Evolutionary conservation across 1,139 yeast species (phyloP), one percentile per base, ranked within the genome.

Genomic region (Wickerhamomyces sp.): DNA sequence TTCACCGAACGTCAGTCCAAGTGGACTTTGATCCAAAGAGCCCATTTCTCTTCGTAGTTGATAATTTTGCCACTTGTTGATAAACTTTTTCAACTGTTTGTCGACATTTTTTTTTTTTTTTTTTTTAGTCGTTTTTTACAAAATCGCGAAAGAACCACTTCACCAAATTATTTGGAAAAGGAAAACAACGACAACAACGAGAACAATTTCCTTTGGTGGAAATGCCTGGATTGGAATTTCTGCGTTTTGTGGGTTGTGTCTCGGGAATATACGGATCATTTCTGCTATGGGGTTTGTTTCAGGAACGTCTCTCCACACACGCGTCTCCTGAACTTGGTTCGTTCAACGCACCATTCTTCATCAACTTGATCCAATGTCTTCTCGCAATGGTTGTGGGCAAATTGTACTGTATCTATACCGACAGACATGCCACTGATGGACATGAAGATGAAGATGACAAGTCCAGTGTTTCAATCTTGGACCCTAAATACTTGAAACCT

Each of bases 201-300:
- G n/a, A n/a, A n/a, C n/a, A n/a, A n/a, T n/a, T n/a, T n/a, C n/a
- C n/a, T n/a, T n/a, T n/a, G n/a, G n/a, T n/a, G 12, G 13, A 9
- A 26, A 26, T 26, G 28, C 13, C n/a, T n/a, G n/a, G n/a, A n/a
- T n/a, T n/a, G n/a, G n/a, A n/a, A n/a, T n/a, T n/a, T 9, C 16
- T 46, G 14, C 47, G 53, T 18, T 63, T 82, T 26, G 45, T 70
- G 1, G 44, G 72, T 9, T 83, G 89, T 50, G 77, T 83, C 0
- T 47, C 61, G 1, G 95, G 96, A 0, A 83, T 91, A 30, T 91
- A 89, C 53, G 78, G 75, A 2, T 80, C 95, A 26, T 91, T 91
- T 52, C 62, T 91, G 24, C 71, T 91, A 2, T 91, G 98, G 98
- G 89, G 95, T 0, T 70, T 86, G 24, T 70, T 89, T 13, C 97